phyloP scores from a whole-genome alignment of 345 rosid species.

The Eucalyptus coolabah region DNA sequence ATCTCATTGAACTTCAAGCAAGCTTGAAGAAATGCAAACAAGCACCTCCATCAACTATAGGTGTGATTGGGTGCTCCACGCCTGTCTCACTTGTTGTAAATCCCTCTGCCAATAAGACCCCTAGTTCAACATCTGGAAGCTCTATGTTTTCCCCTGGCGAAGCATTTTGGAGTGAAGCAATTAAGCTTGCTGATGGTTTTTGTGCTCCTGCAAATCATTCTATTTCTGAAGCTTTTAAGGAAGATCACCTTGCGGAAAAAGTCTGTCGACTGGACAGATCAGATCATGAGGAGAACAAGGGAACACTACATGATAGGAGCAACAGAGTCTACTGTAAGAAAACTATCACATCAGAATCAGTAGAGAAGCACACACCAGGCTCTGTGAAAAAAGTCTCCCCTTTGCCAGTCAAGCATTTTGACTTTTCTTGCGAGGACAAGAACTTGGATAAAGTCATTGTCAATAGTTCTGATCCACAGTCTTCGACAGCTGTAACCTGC shows the following conservation, averaged over 20 bases:
- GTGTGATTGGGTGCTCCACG: slow-evolving; percentile 33
- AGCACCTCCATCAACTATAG: slow-evolving; percentile 16
- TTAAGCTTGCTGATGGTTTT: slow-evolving; percentile 85
- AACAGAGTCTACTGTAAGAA: slow-evolving; percentile 19
- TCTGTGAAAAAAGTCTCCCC: slow-evolving; percentile 32
- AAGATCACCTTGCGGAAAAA: neutral
- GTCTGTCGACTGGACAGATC: slow-evolving; percentile 3
- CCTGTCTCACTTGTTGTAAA: slow-evolving; percentile 47
- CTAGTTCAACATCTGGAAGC: slow-evolving; percentile 72
- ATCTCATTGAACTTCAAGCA: slow-evolving; percentile 18
- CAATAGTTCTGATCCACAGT: slow-evolving; percentile 3
- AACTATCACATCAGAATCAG: slow-evolving; percentile 14
- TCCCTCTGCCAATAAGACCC: slow-evolving; percentile 32
- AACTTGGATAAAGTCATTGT: slow-evolving; percentile 16
- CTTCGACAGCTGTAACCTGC: neutral
- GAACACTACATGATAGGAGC: slow-evolving; percentile 25
- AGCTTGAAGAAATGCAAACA: slow-evolving; percentile 56
- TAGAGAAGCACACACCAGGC: slow-evolving; percentile 22
- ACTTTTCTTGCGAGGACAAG: slow-evolving; percentile 57
- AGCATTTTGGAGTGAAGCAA: slow-evolving; percentile 96
- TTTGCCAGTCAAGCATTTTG: slow-evolving; percentile 81
- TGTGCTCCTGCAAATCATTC: slow-evolving; percentile 19
- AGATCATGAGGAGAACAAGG: slow-evolving; percentile 14
- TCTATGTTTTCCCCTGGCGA: slow-evolving; percentile 93
- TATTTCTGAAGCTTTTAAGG: neutral